A percentile compares a stretch with the other conserved stretches of the same genome.
Evolutionary conservation across 352 stramenopile genomes (phyloP).

Genomic region (Phytopythium ostracodes): DNA sequence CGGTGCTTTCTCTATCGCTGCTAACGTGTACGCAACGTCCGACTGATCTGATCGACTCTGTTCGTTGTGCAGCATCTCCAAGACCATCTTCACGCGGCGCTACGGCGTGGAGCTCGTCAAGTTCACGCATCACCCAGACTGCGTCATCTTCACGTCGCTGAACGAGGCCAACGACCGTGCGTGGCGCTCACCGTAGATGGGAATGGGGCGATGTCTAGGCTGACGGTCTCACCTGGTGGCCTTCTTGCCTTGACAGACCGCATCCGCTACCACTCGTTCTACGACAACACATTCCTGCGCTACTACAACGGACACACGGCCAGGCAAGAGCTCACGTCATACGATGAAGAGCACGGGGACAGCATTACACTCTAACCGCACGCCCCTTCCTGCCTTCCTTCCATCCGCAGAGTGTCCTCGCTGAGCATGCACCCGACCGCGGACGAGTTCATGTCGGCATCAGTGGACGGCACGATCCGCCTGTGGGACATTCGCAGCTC

Average conservation of each 20-base stretch:
- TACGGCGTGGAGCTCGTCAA: conserved; percentile 77
- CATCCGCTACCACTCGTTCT: conserved; percentile 87
- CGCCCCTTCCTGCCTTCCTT: too few species aligned
- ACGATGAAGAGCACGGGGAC: neutral
- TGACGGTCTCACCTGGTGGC: neutral
- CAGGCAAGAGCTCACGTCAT: conserved; percentile 27
- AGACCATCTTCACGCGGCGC: conserved; percentile 83
- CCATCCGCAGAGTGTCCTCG: conserved; percentile 45
- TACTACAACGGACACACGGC: conserved; percentile 81
- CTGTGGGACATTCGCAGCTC: conserved; percentile 78
- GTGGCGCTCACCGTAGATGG: conserved; percentile 7
- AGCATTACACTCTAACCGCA: neutral
- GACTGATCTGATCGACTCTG: too few species aligned
- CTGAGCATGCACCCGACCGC: conserved; percentile 85
- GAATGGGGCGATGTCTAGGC: neutral
- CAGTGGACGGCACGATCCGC: conserved; percentile 70
- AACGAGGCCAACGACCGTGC: conserved; percentile 72
- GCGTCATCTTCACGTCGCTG: conserved; percentile 79
- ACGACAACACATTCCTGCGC: conserved; percentile 88
- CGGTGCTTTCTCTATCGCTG: conserved; percentile 9
- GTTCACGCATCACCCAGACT: conserved; percentile 82
- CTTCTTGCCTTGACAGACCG: conserved; percentile 30
- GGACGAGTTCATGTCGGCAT: conserved; percentile 82
- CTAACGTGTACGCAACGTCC: too few species aligned
- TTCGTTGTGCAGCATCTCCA: conserved; percentile 46